These are phyloP conservation scores for Penicillium cataractarum DNA, from an alignment of 495 filamentous ascomycete genomes.

Conservation along the genomic window DNA sequence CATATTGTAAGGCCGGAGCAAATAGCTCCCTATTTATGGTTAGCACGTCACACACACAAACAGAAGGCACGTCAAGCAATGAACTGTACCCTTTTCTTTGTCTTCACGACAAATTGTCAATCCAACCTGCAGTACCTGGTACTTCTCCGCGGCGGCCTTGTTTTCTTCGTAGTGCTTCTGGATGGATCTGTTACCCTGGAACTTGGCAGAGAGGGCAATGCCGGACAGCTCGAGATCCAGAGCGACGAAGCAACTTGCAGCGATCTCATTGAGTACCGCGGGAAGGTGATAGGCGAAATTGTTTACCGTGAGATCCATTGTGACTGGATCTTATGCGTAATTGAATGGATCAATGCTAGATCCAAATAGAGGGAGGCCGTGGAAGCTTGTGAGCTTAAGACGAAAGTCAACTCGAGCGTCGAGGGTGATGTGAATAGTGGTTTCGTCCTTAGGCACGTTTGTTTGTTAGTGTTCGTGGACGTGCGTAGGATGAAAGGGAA, in stretches of 20 bases:
- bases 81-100: constrained; percentile 41
- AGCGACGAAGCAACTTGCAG: constrained; percentile 64
- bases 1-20: constrained; percentile 71
- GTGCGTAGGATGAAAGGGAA: not conserved
- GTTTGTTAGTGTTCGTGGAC: not conserved
- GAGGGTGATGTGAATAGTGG: not conserved
- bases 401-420: not conserved
- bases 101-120: constrained; percentile 68
- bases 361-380: not conserved
- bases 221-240: constrained; percentile 82
- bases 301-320: constrained; percentile 65
- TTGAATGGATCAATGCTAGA: not conserved
- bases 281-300: constrained; percentile 62
- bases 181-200: constrained; percentile 37
- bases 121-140: constrained; percentile 76
- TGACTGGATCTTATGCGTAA: not conserved
- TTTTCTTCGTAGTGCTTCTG: constrained; percentile 68
- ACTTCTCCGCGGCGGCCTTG: constrained; percentile 68
- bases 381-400: not conserved
- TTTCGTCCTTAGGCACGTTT: not conserved
- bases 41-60: constrained; percentile 4
- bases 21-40: constrained; percentile 52
- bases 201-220: constrained; percentile 46
- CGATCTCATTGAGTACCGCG: constrained; percentile 59
- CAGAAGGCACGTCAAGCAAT: not conserved